Evolutionary conservation across 2,329 filamentous ascomycete species (phyloP), one percentile per base, ranked within the genome.

Genomic region (Xylariaceae sp.): DNA sequence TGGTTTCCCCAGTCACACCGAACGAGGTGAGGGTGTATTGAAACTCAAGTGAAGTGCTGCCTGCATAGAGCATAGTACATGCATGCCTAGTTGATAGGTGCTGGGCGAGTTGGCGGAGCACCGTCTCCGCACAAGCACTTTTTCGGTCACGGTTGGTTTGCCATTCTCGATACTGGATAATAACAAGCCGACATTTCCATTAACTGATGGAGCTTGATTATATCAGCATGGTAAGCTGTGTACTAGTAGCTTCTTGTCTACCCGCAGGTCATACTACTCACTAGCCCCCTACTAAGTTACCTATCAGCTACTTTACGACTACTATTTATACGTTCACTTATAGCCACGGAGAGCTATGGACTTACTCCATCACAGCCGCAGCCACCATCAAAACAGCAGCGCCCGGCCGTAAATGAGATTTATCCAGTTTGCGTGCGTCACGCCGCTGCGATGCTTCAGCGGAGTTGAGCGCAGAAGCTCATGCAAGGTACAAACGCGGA

Each of bases 401-500:
- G 24, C 21, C 40, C 40, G 21, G 14, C 28, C 24, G 17, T 29
- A 12, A 45, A 31, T 29, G 6, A 14, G 17, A 40, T 23, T 21
- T 8, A 19, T 39, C 49, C 24, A 55, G 45, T 21, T 8, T 40
- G 34, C 28, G 24, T 31, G 36, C 43, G 47, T 50, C 47, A 56
- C 56, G 21, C 56, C 33, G 48, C 52, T 37, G 56, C 40, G 14
- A 19, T 37, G 17, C 28, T 29, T 39, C 16, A 23, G 16, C 21
- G n/a, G 34, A 29, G 19, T 47, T 37, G 47, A 45, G 53, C 43
- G 52, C 50, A 41, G 37, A 53, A 53, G 7, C 53, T 55, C 49
- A 64, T 65, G 69, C 69, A 71, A 71, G 69, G 69, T 71, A 70
- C 69, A 62, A 16, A 6, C 8, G 8, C 8, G 33, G 8, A 61